These are phyloP conservation scores for Rutstroemia sp. DNA, from an alignment of 2,329 filamentous ascomycete genomes.

Conservation along the genomic window DNA sequence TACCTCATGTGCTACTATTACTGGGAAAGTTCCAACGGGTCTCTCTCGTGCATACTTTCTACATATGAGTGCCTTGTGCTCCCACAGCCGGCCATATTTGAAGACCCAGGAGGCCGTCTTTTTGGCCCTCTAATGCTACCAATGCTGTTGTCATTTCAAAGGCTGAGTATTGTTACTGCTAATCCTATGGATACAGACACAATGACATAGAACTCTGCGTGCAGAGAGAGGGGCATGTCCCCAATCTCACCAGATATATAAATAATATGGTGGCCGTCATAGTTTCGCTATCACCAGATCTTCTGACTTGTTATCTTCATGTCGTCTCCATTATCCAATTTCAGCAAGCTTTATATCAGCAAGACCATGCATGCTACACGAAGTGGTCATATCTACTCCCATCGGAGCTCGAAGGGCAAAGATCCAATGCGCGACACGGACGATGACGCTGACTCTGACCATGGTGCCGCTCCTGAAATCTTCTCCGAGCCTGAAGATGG, in stretches of 20 bases:
- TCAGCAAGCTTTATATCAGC: slow-evolving; percentile 26
- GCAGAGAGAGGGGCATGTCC: slow-evolving; percentile 16
- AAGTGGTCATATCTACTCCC: slow-evolving; percentile 9
- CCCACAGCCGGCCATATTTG: slow-evolving; percentile 18
- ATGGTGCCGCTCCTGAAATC: background rate
- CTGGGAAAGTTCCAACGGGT: background rate
- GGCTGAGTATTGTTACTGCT: slow-evolving; percentile 21
- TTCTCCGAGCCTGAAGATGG: slow-evolving; percentile 1
- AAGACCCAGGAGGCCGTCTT: slow-evolving; percentile 14
- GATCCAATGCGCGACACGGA: slow-evolving; percentile 5
- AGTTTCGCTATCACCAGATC: slow-evolving; percentile 8
- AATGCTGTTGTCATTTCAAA: slow-evolving; percentile 16
- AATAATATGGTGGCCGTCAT: slow-evolving; percentile 18
- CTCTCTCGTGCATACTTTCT: background rate
- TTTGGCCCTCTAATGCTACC: slow-evolving; percentile 11
- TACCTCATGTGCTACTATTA: background rate
- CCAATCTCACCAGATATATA: slow-evolving; percentile 19
- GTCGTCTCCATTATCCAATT: slow-evolving; percentile 25
- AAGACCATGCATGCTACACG: slow-evolving; percentile 24
- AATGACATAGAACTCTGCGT: slow-evolving; percentile 14
- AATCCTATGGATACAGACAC: slow-evolving; percentile 16
- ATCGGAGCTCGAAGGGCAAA: slow-evolving; percentile 17
- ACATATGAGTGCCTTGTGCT: slow-evolving; percentile 9
- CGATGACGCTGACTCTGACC: slow-evolving; percentile 11
- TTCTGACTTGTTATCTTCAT: slow-evolving; percentile 19